Evolutionary conservation across 2,329 filamentous ascomycete species (phyloP), one percentile per base, ranked within the genome.

Genomic region (Neocucurbitaria cava): DNA sequence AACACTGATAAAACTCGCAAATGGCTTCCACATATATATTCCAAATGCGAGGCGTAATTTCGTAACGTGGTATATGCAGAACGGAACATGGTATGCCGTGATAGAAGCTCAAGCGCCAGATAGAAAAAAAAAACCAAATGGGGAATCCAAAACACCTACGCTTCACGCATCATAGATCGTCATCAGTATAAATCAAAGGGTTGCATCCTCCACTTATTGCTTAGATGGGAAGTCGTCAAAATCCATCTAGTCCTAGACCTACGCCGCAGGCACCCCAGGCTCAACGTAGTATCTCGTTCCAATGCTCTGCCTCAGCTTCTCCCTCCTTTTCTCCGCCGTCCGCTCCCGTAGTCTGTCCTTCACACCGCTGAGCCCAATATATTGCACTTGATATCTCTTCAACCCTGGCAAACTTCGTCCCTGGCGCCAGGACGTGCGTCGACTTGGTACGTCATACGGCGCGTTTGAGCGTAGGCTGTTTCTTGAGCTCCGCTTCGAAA

Each of bases 301-400:
- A 64, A 88, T 87, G 50, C 79, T 83, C 50, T 79, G 78, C 58
- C 84, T 80, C 46, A 87, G 72, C 53, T 75, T 78, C 57, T 83
- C 78, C 55, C 85, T 76, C 54, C 82, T 74, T 59, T 79, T 81
- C 68, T 87, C 82, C 46, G 79, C 77, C 57, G 75, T 79, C 49
- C 76, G 73, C 66, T 80, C 78, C 33, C 75, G 70, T 7, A 85
- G 56, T 46, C 77, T 79, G 38, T 79, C 77, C 41, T 79, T 80
- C 40, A 87, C 70, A 15, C 79, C 79, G 24, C 77, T 77, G 5
- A 85, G 64, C 9, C 81, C 80, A 38, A 83, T 78, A 49, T 85
- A 80, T 53, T 82, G 80, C 21, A 85, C 74, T 23, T 80, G 78
- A 31, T 81, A 69, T 17, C 79, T 76, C 56, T 69, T 75, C 55